Evolutionary conservation across 2,329 filamentous ascomycete species (phyloP).

Genomic region (Exserohilum turcica): DNA sequence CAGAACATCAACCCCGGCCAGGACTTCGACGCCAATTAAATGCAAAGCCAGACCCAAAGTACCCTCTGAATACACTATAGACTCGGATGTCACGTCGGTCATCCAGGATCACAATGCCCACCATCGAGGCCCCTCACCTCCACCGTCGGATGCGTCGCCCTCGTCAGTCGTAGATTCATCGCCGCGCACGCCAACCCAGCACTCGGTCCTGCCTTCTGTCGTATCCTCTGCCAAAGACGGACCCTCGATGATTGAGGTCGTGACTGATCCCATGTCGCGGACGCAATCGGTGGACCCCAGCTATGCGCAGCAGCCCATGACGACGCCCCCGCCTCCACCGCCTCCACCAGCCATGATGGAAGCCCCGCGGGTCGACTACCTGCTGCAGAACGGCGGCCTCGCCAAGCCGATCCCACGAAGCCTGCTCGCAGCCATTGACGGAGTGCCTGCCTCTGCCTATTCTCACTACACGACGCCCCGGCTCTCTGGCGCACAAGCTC

Average conservation of each 20-base stretch:
- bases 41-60: constrained; percentile 39
- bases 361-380: constrained; percentile 86
- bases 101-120: constrained; percentile 46
- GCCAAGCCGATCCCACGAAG: constrained; percentile 72
- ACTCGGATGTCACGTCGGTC: constrained; percentile 55
- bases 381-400: constrained; percentile 86
- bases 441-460: constrained; percentile 61
- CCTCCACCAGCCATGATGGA: constrained; percentile 71
- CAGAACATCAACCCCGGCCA: constrained; percentile 34
- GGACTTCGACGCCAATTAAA: constrained; percentile 28
- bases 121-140: constrained; percentile 36
- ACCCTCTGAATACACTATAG: constrained; percentile 50
- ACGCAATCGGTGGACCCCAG: constrained; percentile 41
- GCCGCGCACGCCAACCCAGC: constrained; percentile 52
- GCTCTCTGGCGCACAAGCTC: constrained; percentile 43
- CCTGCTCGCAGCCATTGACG: constrained; percentile 69
- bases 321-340: constrained; percentile 68
- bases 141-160: constrained; percentile 48
- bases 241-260: constrained; percentile 52
- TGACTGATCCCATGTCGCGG: constrained; percentile 48
- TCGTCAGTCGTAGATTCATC: constrained; percentile 52
- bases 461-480: constrained; percentile 64
- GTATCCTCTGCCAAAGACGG: constrained; percentile 40
- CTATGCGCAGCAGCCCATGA: constrained; percentile 57
- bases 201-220: constrained; percentile 45